Conservation (phyloP, 768 basidiomycete genomes). For the Hygrophorus pudorinus region DNA sequence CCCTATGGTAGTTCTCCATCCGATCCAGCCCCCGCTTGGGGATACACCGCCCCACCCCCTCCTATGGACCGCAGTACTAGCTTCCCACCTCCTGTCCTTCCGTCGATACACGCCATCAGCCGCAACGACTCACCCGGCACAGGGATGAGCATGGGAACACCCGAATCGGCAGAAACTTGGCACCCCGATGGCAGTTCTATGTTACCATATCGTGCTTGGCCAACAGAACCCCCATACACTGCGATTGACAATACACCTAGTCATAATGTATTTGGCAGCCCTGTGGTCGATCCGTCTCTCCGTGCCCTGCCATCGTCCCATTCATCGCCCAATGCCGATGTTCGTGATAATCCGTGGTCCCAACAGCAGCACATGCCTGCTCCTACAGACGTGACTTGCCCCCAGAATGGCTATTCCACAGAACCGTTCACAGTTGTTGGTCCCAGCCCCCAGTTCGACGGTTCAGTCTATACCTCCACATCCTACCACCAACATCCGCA, state of each 20-base stretch:
- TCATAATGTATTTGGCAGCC: constrained; percentile 19
- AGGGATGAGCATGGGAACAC: constrained; percentile 1
- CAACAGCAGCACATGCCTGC: background rate
- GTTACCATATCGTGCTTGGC: constrained; percentile 44
- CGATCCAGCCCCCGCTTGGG: constrained; percentile 44
- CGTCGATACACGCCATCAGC: constrained; percentile 42
- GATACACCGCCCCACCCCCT: constrained; percentile 33
- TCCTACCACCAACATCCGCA: constrained; percentile 22
- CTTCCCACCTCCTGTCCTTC: constrained; percentile 40
- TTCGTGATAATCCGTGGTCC: constrained; percentile 18
- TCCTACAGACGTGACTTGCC: background rate
- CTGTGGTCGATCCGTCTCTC: constrained; percentile 32
- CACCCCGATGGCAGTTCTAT: constrained; percentile 20
- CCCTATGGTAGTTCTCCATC: constrained; percentile 32
- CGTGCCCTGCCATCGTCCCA: constrained; percentile 13
- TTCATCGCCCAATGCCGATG: constrained; percentile 22
- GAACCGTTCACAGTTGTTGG: constrained; percentile 20
- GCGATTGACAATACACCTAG: constrained; percentile 18
- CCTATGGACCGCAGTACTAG: constrained; percentile 35
- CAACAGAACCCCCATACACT: constrained; percentile 28
- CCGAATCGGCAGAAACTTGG: constrained; percentile 12
- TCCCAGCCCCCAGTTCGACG: constrained; percentile 18
- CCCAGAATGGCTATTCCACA: constrained; percentile 16
- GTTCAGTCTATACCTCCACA: constrained; percentile 17
- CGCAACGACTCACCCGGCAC: constrained; percentile 22